phyloP scores from a whole-genome alignment of 83 land plant species.

The Thuja plicata region DNA sequence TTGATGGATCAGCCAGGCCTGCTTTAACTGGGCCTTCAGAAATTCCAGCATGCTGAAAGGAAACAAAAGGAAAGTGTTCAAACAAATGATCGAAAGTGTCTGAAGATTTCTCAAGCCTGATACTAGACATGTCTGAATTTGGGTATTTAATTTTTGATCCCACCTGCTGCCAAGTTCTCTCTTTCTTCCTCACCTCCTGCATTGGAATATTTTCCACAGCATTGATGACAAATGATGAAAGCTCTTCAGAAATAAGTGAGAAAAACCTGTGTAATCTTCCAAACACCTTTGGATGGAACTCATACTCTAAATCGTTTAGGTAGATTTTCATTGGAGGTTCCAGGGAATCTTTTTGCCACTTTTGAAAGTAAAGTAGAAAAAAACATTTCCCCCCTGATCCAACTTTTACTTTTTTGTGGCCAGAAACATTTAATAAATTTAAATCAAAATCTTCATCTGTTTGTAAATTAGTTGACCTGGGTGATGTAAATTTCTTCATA shows the following conservation, averaged over 20 bases:
- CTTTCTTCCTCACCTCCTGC: background rate
- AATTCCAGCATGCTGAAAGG: conserved; percentile 16
- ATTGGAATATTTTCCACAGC: background rate
- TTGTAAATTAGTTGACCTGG: background rate
- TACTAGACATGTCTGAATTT: background rate
- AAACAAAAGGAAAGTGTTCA: conserved; percentile 50
- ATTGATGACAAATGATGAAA: background rate
- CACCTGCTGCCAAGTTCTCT: background rate
- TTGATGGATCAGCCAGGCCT: background rate
- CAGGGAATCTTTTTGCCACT: background rate
- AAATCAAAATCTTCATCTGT: background rate
- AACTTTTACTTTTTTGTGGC: background rate
- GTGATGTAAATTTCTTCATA: background rate
- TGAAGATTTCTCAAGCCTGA: background rate
- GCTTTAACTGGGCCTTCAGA: background rate
- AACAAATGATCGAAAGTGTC: conserved; percentile 20
- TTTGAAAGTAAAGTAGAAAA: conserved; percentile 24
- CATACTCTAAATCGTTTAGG: conserved; percentile 43
- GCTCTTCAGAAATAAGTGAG: background rate
- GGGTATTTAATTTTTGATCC: background rate
- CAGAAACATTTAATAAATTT: background rate
- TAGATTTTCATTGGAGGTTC: conserved; percentile 5
- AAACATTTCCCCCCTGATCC: conserved; percentile 29
- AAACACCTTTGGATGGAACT: conserved; percentile 42
- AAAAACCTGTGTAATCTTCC: conserved; percentile 31